A percentile compares a stretch with the other conserved stretches of the same genome.
Evolutionary conservation across 306 rosid species (phyloP).

Genomic region (Cucurbita ficifolia): DNA sequence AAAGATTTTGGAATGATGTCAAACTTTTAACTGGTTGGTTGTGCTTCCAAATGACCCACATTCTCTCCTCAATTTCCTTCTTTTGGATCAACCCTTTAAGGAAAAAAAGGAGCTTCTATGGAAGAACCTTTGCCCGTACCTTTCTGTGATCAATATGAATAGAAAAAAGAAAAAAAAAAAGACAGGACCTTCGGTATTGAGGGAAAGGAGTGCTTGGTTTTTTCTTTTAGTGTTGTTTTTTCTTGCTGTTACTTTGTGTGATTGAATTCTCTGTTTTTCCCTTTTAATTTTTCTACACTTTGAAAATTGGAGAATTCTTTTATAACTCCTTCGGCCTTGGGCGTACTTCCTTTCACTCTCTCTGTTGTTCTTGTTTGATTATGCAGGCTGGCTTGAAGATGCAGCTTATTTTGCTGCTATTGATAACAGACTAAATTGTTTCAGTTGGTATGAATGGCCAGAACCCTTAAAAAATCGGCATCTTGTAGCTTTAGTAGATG

Average conservation of each 20-base stretch:
- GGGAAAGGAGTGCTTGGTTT: not conserved
- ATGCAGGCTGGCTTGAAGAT: conserved; percentile 93
- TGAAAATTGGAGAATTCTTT: not conserved
- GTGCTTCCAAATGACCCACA: not conserved
- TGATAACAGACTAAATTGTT: conserved; percentile 44
- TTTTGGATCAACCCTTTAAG: not conserved
- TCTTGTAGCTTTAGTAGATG: conserved; percentile 67
- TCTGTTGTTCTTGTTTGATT: conserved; percentile 13
- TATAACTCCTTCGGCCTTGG: not conserved
- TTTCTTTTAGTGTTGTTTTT: not conserved
- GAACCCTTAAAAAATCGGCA: conserved; percentile 76
- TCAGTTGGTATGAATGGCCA: conserved; percentile 91
- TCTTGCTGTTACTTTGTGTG: not conserved
- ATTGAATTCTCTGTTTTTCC: not conserved
- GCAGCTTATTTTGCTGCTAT: conserved; percentile 97
- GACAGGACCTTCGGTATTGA: not conserved
- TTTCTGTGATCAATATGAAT: not conserved
- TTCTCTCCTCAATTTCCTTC: not conserved
- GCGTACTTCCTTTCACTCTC: not conserved
- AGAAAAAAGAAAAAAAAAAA: not conserved
- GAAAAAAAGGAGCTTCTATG: not conserved
- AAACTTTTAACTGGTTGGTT: not conserved
- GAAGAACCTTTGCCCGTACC: not conserved
- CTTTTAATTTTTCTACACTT: not conserved
- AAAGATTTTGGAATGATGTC: not conserved